phyloP scores from a whole-genome alignment of 164 flowering plant genomes.

The Saururus chinensis region DNA sequence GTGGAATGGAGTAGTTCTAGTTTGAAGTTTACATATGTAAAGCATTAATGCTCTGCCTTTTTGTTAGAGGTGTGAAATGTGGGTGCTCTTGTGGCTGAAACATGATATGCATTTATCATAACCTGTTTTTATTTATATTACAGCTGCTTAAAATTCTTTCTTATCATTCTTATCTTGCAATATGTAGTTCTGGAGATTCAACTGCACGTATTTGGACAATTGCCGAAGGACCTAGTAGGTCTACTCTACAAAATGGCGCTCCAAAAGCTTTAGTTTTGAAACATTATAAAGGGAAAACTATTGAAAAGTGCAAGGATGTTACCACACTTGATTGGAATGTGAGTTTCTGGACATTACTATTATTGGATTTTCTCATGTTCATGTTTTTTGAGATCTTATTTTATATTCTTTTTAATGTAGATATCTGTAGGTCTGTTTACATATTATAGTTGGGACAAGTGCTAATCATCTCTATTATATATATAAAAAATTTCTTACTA shows the following conservation, averaged over 20 bases:
- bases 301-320: conserved; percentile 89
- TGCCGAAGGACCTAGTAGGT: conserved; percentile 46
- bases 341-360: conserved; percentile 21
- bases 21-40: not conserved
- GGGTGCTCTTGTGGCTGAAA: not conserved
- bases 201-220: conserved; percentile 95
- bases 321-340: conserved; percentile 99
- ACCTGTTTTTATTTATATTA: not conserved
- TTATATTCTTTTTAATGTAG: too few species aligned
- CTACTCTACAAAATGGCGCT: conserved; percentile 40
- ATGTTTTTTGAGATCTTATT: not conserved
- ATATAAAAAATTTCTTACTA: too few species aligned
- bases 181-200: conserved; percentile 85
- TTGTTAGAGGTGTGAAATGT: not conserved
- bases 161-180: conserved; percentile 1
- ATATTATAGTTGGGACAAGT: too few species aligned
- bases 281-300: conserved; percentile 79
- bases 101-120: not conserved
- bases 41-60: not conserved
- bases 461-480: too few species aligned
- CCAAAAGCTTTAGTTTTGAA: conserved; percentile 58
- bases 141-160: too few species aligned
- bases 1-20: not conserved
- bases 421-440: too few species aligned
- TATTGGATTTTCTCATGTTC: not conserved